Evolutionary conservation across 2,329 filamentous ascomycete genomes (phyloP).

Genomic region (Pseudocercospora macadamiae): DNA sequence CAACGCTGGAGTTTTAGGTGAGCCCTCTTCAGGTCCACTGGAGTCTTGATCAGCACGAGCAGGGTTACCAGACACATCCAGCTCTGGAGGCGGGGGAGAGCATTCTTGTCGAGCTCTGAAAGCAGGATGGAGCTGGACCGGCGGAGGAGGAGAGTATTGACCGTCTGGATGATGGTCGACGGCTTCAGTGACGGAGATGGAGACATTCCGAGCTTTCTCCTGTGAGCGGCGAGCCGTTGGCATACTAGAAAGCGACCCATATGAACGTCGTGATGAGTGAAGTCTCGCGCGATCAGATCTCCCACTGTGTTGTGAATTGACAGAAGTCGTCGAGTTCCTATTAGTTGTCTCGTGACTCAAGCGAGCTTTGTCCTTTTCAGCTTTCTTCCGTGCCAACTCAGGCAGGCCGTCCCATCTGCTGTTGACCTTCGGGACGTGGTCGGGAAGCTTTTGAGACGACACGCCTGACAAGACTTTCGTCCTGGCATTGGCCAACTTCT

Average conservation of each 20-base stretch:
- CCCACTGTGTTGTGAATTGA: neutral
- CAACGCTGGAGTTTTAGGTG: conserved; percentile 10
- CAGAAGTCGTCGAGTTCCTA: conserved; percentile 2
- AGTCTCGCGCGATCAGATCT: neutral
- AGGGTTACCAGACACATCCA: neutral
- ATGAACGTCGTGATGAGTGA: neutral
- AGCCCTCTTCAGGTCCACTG: conserved; percentile 7
- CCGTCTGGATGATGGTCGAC: neutral
- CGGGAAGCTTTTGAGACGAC: conserved; percentile 51
- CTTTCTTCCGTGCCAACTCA: conserved; percentile 41
- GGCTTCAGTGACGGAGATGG: neutral
- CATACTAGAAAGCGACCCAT: neutral
- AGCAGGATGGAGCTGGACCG: neutral
- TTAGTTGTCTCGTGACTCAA: conserved; percentile 8
- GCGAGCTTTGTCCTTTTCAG: conserved; percentile 3
- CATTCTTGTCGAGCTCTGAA: neutral
- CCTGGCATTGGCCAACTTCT: conserved; percentile 40
- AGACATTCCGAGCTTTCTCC: neutral
- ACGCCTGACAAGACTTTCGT: conserved; percentile 41
- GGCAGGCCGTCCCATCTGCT: conserved; percentile 59
- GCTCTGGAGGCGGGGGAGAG: conserved; percentile 5
- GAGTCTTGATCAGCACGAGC: conserved; percentile 11
- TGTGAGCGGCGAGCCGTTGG: neutral
- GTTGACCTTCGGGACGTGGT: conserved; percentile 56
- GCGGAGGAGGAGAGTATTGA: neutral